Base-by-base conservation (phyloP, 805 yeast species). In the Candida krabiensis region DNA sequence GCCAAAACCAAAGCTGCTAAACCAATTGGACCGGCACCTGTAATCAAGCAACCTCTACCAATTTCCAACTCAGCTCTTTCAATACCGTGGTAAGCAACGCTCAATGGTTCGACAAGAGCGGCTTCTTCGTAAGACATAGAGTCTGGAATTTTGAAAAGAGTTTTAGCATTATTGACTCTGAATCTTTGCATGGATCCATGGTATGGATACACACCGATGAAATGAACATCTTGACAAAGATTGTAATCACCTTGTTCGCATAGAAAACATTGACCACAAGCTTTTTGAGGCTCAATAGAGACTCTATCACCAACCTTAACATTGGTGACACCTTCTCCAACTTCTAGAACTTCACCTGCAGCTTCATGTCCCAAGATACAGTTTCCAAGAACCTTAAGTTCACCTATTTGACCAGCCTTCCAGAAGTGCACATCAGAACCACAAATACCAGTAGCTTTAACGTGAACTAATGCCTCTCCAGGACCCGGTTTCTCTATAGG, bases 381-480 rank as follows among this genome's bases (percentile, higher is more conserved):
- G 37, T 61, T 55, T 9, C 58, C 63, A 8, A 51, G 33, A 19
- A 68, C 52, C 7, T 47, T 50, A 39, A 66, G 53, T 35, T 73
- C 72, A 21, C 79, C 86, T 42, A 80, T 80, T 40, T 66, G 70
- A 32, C 87, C 88, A 44, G 76, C 78, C 38, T 76, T 69, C 63
- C 75, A 77, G 62, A 79, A 79, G 56, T 82, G 87, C 44, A 80
- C 68, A 57, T 83, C 89, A 18, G 83, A 75, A 13, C 88, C 88
- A 60, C 88, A 82, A 49, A 82, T 81, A 19, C 87, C 88, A 8
- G 85, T 79, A 37, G 79, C 77, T 44, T 76, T 66, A 28, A 79
- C 72, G 52, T 75, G 79, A 26, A 80, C 73, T n/a, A 75, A 55
- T 18, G 77, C 85, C 38, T 69, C 66, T 16, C 60, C 63, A 11